Evolutionary conservation across 768 basidiomycete species (phyloP), one percentile per base, ranked within the genome.

Genomic region (Termitomyces sp.): DNA sequence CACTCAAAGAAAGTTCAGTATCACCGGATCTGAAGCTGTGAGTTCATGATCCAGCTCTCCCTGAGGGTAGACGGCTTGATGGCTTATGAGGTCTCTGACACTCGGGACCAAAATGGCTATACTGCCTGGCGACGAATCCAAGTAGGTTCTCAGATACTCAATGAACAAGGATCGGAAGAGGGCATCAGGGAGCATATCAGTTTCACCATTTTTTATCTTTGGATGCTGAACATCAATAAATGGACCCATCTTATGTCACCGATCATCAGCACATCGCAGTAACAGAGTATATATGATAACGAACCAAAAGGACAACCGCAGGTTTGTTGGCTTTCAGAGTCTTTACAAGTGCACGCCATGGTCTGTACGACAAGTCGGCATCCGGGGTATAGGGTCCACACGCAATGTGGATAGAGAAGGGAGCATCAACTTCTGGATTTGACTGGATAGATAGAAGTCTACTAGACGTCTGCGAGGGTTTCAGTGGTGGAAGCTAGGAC

Each of bases 381-480:
- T 96, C 94, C 1, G 79, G 66, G 0, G 93, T 95, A 71, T 81
- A 98, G 1, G 97, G 96, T 0, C 97, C 97, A 57, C 86, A 84
- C 3, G 87, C 92, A 38, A 92, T 76, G 59, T 79, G 78, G 70
- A 95, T 75, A 0, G 83, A 80, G 50, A 90, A 83, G 0, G 84
- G 68, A 21, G 75, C 62, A 26, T 77, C 77, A n/a, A 76, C 71
- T 48, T 70, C 69, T 8, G 74, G 67, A 59, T 81, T 73, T n/a
- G 67, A 47, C 62, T 69, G 74, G 55, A 50, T 73, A 30, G n/a
- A 7, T 14, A n/a, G 3, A 5, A 19, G 61, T 10, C 65, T 67
- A 38, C 63, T 61, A 37, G 64, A 64, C 14, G 65, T 48, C 28
- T 68, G 66, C 0, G 83, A 79, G 0, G 75, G 67, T 35, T 49